Evolutionary conservation across 352 stramenopile species (phyloP).

Genomic region (Phytophthora fragariaefolia): DNA sequence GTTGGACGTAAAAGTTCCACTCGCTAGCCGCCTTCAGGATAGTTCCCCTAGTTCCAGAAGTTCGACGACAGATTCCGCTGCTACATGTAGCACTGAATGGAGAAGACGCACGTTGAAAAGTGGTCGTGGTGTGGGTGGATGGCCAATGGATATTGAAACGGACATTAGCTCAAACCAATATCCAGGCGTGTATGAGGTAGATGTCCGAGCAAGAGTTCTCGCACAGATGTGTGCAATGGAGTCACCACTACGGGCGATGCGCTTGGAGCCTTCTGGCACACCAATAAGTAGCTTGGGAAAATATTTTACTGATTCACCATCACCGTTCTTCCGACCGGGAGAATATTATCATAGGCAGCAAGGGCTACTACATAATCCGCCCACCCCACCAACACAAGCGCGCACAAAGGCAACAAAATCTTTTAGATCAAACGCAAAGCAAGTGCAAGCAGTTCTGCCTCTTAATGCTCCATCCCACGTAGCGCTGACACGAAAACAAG

Average conservation of each 20-base stretch:
- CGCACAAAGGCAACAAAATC: background rate
- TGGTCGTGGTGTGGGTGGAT: background rate
- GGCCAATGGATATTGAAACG: background rate
- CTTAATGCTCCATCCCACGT: constrained; percentile 4
- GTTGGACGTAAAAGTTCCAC: constrained; percentile 12
- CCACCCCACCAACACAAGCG: background rate
- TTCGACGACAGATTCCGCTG: background rate
- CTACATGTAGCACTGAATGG: constrained; percentile 4
- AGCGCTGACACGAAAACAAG: constrained; percentile 44
- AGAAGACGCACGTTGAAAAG: constrained; percentile 2
- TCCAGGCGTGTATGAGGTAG: constrained; percentile 19
- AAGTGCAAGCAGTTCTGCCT: background rate
- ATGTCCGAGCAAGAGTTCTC: constrained; percentile 28
- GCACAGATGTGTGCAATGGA: constrained; percentile 29
- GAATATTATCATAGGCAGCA: constrained; percentile 7
- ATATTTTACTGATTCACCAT: constrained; percentile 26
- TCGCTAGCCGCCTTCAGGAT: background rate
- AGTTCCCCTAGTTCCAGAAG: background rate
- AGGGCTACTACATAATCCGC: background rate
- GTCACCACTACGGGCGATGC: constrained; percentile 55
- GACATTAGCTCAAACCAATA: constrained; percentile 1
- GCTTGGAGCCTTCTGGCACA: constrained; percentile 43
- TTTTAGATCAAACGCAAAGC: constrained; percentile 6
- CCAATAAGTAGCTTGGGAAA: constrained; percentile 50
- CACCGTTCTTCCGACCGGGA: constrained; percentile 2